phyloP scores from a whole-genome alignment of 2,329 filamentous ascomycete species.

The Mycocentrospora acerina region DNA sequence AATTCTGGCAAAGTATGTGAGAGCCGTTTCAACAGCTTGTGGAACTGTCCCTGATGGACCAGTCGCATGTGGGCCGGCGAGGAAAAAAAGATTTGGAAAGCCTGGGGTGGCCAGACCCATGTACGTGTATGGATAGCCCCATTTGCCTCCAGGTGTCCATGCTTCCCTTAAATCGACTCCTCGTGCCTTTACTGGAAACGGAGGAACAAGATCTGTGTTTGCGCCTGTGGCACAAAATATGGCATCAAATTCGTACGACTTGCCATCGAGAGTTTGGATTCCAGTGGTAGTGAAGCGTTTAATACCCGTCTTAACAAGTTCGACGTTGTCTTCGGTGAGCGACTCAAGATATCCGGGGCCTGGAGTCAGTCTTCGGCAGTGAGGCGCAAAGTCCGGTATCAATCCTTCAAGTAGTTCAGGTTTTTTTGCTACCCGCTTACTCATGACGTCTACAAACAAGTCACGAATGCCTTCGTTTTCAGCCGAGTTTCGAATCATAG shows the following conservation, averaged over 20 bases:
- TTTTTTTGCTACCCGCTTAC: conserved; percentile 43
- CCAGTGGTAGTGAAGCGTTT: conserved; percentile 41
- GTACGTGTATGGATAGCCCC: conserved; percentile 68
- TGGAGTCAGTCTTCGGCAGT: conserved; percentile 38
- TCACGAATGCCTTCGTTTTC: conserved; percentile 37
- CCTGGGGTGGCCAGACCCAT: conserved; percentile 63
- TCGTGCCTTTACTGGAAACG: conserved; percentile 61
- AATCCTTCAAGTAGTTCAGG: conserved; percentile 45
- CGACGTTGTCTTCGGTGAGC: conserved; percentile 45
- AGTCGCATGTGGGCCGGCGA: conserved; percentile 54
- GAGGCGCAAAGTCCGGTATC: conserved; percentile 42
- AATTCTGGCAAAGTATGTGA: conserved; percentile 66
- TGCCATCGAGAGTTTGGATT: conserved; percentile 44
- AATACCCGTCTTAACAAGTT: conserved; percentile 45
- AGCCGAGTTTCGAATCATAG: conserved; percentile 41
- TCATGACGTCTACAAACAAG: conserved; percentile 37
- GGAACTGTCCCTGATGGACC: conserved; percentile 64
- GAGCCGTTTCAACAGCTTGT: conserved; percentile 65
- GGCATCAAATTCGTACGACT: conserved; percentile 43
- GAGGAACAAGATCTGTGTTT: conserved; percentile 53
- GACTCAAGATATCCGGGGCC: conserved; percentile 44
- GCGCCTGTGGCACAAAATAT: conserved; percentile 67
- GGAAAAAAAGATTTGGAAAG: conserved; percentile 68
- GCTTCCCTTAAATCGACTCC: conserved; percentile 56
- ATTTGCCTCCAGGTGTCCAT: conserved; percentile 59